phyloP scores from a whole-genome alignment of 2,329 filamentous ascomycete genomes.

The Penicillium decumbens region DNA sequence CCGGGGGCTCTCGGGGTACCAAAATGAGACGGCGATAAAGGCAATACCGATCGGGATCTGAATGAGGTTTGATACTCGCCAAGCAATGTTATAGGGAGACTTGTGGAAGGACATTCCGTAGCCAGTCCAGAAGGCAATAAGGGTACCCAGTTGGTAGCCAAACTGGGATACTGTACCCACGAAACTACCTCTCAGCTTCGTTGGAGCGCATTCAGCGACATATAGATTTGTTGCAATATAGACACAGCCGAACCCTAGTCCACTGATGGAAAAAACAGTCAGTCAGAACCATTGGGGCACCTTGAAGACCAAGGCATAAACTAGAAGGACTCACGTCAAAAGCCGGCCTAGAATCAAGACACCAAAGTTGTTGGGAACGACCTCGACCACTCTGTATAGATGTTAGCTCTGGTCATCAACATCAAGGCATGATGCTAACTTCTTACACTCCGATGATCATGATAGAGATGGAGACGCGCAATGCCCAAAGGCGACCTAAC shows the following conservation, averaged over 20 bases:
- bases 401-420: background rate
- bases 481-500: constrained; percentile 39
- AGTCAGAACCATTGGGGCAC: background rate
- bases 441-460: constrained; percentile 40
- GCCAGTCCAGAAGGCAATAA: constrained; percentile 45
- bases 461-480: constrained; percentile 38
- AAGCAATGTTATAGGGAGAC: constrained; percentile 43
- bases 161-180: constrained; percentile 37
- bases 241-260: constrained; percentile 41
- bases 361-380: constrained; percentile 41
- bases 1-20: constrained; percentile 37
- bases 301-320: background rate
- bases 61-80: constrained; percentile 42
- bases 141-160: constrained; percentile 36
- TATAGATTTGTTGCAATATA: constrained; percentile 44
- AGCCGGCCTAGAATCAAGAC: constrained; percentile 42
- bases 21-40: constrained; percentile 38
- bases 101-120: constrained; percentile 44
- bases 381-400: constrained; percentile 33
- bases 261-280: constrained; percentile 19
- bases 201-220: constrained; percentile 43
- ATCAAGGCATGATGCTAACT: background rate
- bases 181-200: constrained; percentile 39
- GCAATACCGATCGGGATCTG: constrained; percentile 41
- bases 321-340: constrained; percentile 28